Conservation (phyloP, 2,329 filamentous ascomycete species). For the Pseudocercospora fijiensis region DNA sequence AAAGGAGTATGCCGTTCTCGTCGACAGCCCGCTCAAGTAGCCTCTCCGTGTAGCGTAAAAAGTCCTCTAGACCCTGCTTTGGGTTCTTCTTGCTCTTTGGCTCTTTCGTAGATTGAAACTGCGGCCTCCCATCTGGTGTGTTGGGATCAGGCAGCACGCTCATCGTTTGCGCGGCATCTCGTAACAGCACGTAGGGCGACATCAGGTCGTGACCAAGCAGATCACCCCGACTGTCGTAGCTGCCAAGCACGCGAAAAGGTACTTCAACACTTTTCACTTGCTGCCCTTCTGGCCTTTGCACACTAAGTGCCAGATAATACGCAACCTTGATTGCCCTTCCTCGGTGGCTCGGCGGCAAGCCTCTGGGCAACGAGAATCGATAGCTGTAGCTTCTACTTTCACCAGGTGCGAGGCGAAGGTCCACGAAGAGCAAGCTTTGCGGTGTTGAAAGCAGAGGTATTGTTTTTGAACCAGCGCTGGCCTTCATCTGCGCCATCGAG, state of each 20-base stretch:
- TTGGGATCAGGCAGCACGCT: constrained; percentile 36
- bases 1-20: constrained; percentile 62
- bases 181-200: constrained; percentile 85
- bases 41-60: constrained; percentile 74
- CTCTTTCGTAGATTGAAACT: constrained; percentile 23
- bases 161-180: constrained; percentile 68
- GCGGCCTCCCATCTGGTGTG: constrained; percentile 17
- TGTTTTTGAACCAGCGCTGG: constrained; percentile 77
- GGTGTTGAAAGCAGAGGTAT: constrained; percentile 92
- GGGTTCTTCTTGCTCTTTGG: constrained; percentile 40
- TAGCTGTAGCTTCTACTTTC: constrained; percentile 88
- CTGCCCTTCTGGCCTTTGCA: constrained; percentile 79
- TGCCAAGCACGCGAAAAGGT: constrained; percentile 88
- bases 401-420: constrained; percentile 80
- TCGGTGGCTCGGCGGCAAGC: constrained; percentile 85
- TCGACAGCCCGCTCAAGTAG: constrained; percentile 62
- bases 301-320: constrained; percentile 88
- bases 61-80: constrained; percentile 57
- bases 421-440: constrained; percentile 93
- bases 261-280: constrained; percentile 85
- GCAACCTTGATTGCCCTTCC: constrained; percentile 92
- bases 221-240: constrained; percentile 85
- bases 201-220: constrained; percentile 92
- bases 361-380: constrained; percentile 78
- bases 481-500: constrained; percentile 93